A percentile compares a stretch with the other conserved stretches of the same genome.
Conservation (phyloP, 257 asterid genomes). For the Solanum verrucosum region DNA sequence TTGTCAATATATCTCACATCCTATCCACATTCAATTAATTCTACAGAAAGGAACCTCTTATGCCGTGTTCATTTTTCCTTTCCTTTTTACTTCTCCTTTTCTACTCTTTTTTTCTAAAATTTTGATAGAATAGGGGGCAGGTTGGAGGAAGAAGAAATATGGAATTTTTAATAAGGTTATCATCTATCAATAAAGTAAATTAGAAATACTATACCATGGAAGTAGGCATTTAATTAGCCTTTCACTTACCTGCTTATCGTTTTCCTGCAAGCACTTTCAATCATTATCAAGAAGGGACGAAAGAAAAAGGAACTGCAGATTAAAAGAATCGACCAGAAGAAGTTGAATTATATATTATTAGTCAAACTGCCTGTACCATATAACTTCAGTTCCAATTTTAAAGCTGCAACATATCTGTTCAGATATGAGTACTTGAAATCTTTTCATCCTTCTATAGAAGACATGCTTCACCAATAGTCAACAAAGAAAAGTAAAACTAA, state of each 20-base stretch:
- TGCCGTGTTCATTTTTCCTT: not conserved
- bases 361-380: not conserved
- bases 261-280: not conserved
- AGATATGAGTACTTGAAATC: not conserved
- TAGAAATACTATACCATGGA: not conserved
- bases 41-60: not conserved
- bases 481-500: not conserved
- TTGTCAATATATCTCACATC: not conserved
- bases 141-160: not conserved
- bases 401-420: not conserved
- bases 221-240: not conserved
- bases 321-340: not conserved
- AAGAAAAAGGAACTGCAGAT: not conserved
- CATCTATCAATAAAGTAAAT: not conserved
- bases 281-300: not conserved
- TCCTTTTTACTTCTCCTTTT: not conserved
- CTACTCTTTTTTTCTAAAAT: rapidly evolving
- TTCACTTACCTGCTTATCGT: not conserved
- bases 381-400: not conserved
- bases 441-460: not conserved
- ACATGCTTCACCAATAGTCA: not conserved
- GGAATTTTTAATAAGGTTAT: not conserved
- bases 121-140: not conserved
- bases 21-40: not conserved
- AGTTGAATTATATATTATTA: not conserved